Evolutionary conservation across 2,329 filamentous ascomycete species (phyloP), one percentile per base, ranked within the genome.

Genomic region (Clathrospora elynae): DNA sequence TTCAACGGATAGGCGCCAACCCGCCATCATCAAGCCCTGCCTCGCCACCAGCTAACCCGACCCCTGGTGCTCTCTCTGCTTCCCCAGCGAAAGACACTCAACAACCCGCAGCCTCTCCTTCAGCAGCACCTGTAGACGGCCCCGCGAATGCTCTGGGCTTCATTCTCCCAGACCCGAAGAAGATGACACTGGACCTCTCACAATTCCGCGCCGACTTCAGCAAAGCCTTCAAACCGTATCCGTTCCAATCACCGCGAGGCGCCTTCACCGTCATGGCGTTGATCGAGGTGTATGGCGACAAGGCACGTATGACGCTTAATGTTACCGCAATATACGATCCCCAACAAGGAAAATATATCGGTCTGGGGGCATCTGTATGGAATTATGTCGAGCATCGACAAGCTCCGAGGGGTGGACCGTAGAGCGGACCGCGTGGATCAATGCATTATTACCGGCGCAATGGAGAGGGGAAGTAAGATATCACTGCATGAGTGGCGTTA

Each of bases 311-410:
- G 42, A 70, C 72, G 4, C 48, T 78, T n/a, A 74, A 77, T 42
- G 72, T 78, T 2, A 46, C 57, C 6, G 72, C 67, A 4, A 67
- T 62, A 4, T 79, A 78, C 49, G 74, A 78, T 42, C 74, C 75
- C 1, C 70, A 70, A 32, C 43, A 57, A 16, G 64, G 56, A 7
- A 68, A 68, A 26, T 77, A 67, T 40, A 60, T 73, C 36, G 13
- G 45, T 69, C 2, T 66, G 2, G 5, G 58, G 6, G 57, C 56
- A 4, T 44, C 33, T 2, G 35, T 69, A n/a, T 60, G 49, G 36
- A 66, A 53, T 14, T 23, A 56, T 10, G 46, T 24, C 5, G 39
- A 62, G 52, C 68, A 68, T 54, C 59, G 59, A 13, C 74, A 76
- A 51, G 26, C 42, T 19, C 73, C 74, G 0, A 71, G 51, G 40